Evolutionary conservation across 257 asterid species (phyloP).

Genomic region (Solanum acaule): DNA sequence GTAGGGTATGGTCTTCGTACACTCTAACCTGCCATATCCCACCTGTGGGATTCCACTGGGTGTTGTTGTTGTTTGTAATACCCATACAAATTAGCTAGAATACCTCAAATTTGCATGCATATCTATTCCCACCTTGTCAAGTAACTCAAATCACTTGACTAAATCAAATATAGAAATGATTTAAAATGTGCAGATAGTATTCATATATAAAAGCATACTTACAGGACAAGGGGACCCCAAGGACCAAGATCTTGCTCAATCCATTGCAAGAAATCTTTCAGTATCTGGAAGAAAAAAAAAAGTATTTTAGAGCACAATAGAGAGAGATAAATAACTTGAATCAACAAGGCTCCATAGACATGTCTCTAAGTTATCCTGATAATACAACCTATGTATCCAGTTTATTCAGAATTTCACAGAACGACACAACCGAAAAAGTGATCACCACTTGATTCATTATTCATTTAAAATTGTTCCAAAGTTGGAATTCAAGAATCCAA

Average conservation of each 20-base stretch:
- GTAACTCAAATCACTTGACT: not conserved
- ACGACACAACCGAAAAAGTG: not conserved
- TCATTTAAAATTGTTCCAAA: not conserved
- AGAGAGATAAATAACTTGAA: not conserved
- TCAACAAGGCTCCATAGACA: not conserved
- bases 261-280: slow-evolving; percentile 87
- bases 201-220: slow-evolving; percentile 26
- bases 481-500: not conserved
- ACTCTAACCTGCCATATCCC: not conserved
- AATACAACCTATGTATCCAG: not conserved
- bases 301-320: not conserved
- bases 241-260: slow-evolving; percentile 93
- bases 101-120: not conserved
- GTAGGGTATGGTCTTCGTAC: not conserved
- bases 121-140: not conserved
- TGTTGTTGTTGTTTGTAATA: not conserved
- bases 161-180: not conserved
- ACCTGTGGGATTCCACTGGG: not conserved
- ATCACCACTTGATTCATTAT: not conserved
- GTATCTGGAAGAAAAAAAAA: slow-evolving; percentile 45
- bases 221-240: slow-evolving; percentile 99
- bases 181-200: not conserved
- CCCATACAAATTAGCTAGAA: not conserved
- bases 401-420: not conserved
- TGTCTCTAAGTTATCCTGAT: not conserved